phyloP scores from a whole-genome alignment of 345 rosid species.

The Microthlaspi erraticum region DNA sequence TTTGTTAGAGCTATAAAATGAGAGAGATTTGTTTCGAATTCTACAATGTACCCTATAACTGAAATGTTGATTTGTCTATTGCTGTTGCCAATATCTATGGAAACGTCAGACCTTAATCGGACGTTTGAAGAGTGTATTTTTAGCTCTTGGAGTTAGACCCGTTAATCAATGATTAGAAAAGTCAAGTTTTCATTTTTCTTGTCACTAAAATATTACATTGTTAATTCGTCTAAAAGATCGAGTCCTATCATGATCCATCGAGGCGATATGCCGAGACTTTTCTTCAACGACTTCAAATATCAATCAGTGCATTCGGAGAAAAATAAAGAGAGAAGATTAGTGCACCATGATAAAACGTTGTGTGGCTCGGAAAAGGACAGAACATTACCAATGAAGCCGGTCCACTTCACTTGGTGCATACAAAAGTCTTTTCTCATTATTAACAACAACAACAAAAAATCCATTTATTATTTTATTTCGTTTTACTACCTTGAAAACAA shows the following conservation, averaged over 20 bases:
- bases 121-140: not conserved
- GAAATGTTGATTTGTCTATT: not conserved
- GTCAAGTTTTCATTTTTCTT: not conserved
- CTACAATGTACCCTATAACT: not conserved
- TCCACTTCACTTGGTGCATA: constrained; percentile 25
- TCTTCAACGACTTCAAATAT: constrained; percentile 20
- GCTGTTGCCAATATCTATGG: not conserved
- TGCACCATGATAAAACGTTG: constrained; percentile 26
- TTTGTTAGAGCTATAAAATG: too few relatives aligned
- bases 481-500: too few relatives aligned
- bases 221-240: not conserved
- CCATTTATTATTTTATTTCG: constrained; percentile 9
- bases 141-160: not conserved
- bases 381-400: constrained; percentile 33
- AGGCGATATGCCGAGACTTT: constrained; percentile 18
- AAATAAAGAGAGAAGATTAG: not conserved
- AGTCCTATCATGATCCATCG: constrained; percentile 17
- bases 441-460: too few relatives aligned
- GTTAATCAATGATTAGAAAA: not conserved
- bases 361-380: constrained; percentile 43
- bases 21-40: too few relatives aligned
- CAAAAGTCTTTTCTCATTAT: not conserved
- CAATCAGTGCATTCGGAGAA: constrained; percentile 14
- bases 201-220: not conserved
- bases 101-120: not conserved